phyloP scores from a whole-genome alignment of 164 flowering plant species.

The Tetracentron sinense region DNA sequence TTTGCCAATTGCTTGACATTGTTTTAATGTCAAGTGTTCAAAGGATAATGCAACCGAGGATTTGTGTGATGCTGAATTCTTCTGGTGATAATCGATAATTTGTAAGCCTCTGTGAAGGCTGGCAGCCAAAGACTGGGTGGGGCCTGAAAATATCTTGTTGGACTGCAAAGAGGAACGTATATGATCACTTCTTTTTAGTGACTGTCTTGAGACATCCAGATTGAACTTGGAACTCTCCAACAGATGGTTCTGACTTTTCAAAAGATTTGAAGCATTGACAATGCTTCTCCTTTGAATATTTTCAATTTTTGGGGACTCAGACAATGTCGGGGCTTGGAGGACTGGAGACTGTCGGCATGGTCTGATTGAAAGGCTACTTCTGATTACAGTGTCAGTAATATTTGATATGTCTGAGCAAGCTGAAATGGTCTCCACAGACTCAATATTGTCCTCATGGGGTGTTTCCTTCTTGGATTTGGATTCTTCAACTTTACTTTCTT shows the following conservation, averaged over 20 bases:
- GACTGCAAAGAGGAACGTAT: constrained; percentile 58
- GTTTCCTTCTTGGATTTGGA: constrained; percentile 15
- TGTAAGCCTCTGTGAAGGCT: constrained; percentile 90
- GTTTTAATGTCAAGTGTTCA: constrained; percentile 59
- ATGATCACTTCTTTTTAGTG: constrained; percentile 40
- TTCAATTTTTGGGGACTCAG: constrained; percentile 86
- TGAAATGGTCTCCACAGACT: constrained; percentile 9
- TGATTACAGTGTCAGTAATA: constrained; percentile 17
- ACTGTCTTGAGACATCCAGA: constrained; percentile 31
- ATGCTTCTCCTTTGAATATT: constrained; percentile 44
- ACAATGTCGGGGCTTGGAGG: constrained; percentile 64
- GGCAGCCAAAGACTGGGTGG: constrained; percentile 84
- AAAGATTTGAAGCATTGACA: constrained; percentile 26
- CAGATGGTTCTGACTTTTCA: constrained; percentile 23
- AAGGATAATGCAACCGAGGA: constrained; percentile 72
- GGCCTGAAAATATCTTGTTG: constrained; percentile 52
- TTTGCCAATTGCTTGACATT: constrained; percentile 44
- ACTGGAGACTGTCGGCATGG: constrained; percentile 30
- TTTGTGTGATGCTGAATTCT: constrained; percentile 42
- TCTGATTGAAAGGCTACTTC: constrained; percentile 46
- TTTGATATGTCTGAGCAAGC: constrained; percentile 8
- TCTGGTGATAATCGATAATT: constrained; percentile 80
- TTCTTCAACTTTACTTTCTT: constrained; percentile 46
- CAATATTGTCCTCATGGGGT: constrained; percentile 8
- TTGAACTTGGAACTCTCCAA: constrained; percentile 31